Conservation (phyloP, 371 early-diverging fungal genomes). For the Haplosporangium sp. region DNA sequence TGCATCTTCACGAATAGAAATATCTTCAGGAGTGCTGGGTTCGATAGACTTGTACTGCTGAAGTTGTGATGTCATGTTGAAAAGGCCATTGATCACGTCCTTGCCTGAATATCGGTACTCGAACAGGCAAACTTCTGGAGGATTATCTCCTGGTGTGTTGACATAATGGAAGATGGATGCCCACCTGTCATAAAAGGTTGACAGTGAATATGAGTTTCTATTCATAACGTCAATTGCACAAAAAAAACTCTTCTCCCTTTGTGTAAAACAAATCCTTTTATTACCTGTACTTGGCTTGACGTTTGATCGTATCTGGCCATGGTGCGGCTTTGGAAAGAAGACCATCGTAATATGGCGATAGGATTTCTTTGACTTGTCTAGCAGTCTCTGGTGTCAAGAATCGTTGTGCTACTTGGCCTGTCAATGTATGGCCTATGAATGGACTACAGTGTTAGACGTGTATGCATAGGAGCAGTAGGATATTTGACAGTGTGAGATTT, state of each 20-base stretch:
- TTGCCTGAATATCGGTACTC: slow-evolving; percentile 27
- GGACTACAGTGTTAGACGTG: background rate
- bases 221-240: too few relatives aligned
- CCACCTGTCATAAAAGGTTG: slow-evolving; percentile 25
- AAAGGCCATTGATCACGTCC: slow-evolving; percentile 54
- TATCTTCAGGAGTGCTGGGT: slow-evolving; percentile 32
- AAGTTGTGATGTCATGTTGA: slow-evolving; percentile 50
- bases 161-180: slow-evolving; percentile 46
- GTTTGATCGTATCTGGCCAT: slow-evolving; percentile 56
- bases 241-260: background rate
- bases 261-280: too few relatives aligned
- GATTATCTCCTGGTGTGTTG: slow-evolving; percentile 51
- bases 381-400: slow-evolving; percentile 52
- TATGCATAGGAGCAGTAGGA: background rate
- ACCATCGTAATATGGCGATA: slow-evolving; percentile 50
- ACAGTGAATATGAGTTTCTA: background rate
- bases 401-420: slow-evolving; percentile 51
- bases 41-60: slow-evolving; percentile 27
- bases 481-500: background rate
- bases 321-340: slow-evolving; percentile 55
- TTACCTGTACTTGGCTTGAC: slow-evolving; percentile 48
- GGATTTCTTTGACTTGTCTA: slow-evolving; percentile 44
- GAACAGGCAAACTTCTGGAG: slow-evolving; percentile 42
- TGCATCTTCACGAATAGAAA: slow-evolving; percentile 47
- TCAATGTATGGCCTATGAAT: slow-evolving; percentile 46